phyloP scores from a whole-genome alignment of 371 early-diverging fungal species.

The Mucor velutinosus region DNA sequence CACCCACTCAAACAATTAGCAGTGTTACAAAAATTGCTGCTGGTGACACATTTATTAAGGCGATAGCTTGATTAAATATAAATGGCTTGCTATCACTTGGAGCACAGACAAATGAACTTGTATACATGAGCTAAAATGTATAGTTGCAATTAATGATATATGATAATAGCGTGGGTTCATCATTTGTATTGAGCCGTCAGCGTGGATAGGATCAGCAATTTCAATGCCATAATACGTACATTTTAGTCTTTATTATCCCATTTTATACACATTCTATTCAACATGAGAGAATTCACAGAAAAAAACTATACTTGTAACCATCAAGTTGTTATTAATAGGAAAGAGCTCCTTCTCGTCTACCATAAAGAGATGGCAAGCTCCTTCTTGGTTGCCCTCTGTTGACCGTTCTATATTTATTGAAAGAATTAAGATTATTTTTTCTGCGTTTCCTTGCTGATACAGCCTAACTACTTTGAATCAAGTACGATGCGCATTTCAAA shows the following conservation, averaged over 20 bases:
- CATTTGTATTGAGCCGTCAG: neutral
- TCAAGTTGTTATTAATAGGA: constrained; percentile 11
- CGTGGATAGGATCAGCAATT: neutral
- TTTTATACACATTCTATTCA: neutral
- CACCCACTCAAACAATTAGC: constrained; percentile 2
- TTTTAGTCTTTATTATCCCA: constrained; percentile 1
- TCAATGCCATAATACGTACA: neutral
- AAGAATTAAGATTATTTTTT: neutral
- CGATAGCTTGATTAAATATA: neutral
- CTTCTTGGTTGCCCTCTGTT: neutral
- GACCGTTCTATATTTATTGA: neutral
- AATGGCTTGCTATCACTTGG: neutral
- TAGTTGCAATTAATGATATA: neutral
- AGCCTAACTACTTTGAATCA: neutral
- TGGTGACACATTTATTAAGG: neutral
- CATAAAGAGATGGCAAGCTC: constrained; percentile 14
- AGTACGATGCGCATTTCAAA: neutral
- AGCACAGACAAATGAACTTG: constrained; percentile 7
- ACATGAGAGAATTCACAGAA: neutral
- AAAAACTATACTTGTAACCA: neutral
- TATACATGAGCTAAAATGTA: neutral
- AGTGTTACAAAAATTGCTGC: neutral
- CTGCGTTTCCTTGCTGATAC: neutral
- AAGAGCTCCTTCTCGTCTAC: constrained; percentile 13
- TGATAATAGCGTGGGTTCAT: neutral